Conservation (phyloP, 805 yeast species). For the Brettanomyces anomalus region DNA sequence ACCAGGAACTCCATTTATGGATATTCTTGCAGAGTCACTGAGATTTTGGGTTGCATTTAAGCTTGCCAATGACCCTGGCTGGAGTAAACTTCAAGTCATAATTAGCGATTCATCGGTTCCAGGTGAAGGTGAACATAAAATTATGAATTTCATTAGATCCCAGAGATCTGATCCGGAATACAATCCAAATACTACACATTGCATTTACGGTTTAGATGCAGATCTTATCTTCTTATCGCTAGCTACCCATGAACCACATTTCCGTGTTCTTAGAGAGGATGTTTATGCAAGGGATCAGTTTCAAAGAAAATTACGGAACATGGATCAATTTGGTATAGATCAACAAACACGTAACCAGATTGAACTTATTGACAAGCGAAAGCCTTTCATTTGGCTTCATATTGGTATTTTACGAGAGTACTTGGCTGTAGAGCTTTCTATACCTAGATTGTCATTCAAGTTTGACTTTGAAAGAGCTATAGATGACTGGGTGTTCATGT, state of each 20-base stretch:
- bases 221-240: conserved; percentile 92
- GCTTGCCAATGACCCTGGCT: conserved; percentile 81
- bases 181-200: conserved; percentile 90
- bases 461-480: conserved; percentile 92
- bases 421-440: conserved; percentile 67
- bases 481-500: conserved; percentile 98
- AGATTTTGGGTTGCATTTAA: conserved; percentile 92
- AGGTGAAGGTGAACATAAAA: conserved; percentile 98
- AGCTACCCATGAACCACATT: conserved; percentile 98
- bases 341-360: conserved; percentile 43
- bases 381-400: conserved; percentile 93
- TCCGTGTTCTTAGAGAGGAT: conserved; percentile 88
- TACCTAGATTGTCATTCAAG: conserved; percentile 59
- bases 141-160: conserved; percentile 89
- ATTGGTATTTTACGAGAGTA: conserved; percentile 83
- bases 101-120: conserved; percentile 96
- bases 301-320: conserved; percentile 32
- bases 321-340: conserved; percentile 48
- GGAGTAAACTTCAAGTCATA: conserved; percentile 83
- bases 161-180: conserved; percentile 83
- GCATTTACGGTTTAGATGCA: conserved; percentile 96
- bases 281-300: conserved; percentile 74
- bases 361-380: conserved; percentile 39
- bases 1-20: conserved; percentile 99
- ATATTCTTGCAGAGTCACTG: conserved; percentile 68